Evolutionary conservation across 306 rosid species (phyloP).

Genomic region (Chamaecrista fasciculata): DNA sequence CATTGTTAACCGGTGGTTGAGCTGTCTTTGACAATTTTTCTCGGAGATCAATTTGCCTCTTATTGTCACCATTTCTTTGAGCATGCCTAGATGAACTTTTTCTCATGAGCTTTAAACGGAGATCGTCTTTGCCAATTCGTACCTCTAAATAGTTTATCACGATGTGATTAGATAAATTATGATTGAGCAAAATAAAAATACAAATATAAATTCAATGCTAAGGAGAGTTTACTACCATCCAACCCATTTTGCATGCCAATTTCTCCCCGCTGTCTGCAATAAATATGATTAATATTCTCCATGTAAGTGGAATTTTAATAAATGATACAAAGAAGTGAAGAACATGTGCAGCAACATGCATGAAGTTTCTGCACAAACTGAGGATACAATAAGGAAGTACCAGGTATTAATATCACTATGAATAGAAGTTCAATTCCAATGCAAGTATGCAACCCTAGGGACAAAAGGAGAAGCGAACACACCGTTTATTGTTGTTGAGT

Average conservation of each 20-base stretch:
- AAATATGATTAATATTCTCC: constrained; percentile 20
- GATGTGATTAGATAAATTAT: constrained; percentile 20
- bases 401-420: neutral
- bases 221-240: constrained; percentile 54
- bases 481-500: constrained; percentile 58
- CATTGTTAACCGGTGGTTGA: constrained; percentile 30
- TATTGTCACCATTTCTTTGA: constrained; percentile 44
- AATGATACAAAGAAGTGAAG: neutral
- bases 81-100: constrained; percentile 56
- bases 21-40: constrained; percentile 72
- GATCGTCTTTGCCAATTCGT: constrained; percentile 70
- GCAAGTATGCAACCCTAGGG: constrained; percentile 11
- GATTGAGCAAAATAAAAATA: constrained; percentile 26
- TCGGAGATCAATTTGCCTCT: constrained; percentile 70
- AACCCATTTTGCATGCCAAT: constrained; percentile 40
- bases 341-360: constrained; percentile 15
- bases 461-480: constrained; percentile 28
- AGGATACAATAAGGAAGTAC: neutral
- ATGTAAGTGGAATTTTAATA: constrained; percentile 8
- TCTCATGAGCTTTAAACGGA: constrained; percentile 75
- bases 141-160: constrained; percentile 36
- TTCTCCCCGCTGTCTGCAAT: constrained; percentile 73
- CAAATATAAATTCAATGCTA: constrained; percentile 28
- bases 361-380: constrained; percentile 9
- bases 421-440: neutral